A percentile compares a stretch with the other conserved stretches of the same genome.
phyloP scores from a whole-genome alignment of 441 rosid species.

The Gossypium gossypioides region DNA sequence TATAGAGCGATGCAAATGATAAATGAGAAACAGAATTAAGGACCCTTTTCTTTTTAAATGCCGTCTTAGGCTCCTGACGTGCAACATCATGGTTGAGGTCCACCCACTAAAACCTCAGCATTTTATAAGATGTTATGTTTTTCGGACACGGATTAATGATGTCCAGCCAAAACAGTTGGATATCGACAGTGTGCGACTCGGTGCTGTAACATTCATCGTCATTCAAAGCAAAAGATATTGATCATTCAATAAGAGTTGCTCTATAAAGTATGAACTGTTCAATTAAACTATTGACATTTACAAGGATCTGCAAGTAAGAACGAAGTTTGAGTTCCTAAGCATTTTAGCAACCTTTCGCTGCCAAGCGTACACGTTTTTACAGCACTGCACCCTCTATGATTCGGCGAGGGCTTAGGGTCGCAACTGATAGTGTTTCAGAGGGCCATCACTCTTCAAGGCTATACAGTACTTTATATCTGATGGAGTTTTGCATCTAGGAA shows the following conservation, averaged over 20 bases:
- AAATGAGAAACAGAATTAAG: too few species aligned
- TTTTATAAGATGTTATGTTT: background rate
- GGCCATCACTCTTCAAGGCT: background rate
- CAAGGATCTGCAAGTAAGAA: constrained; percentile 13
- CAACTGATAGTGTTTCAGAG: background rate
- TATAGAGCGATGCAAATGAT: too few species aligned
- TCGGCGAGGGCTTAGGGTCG: background rate
- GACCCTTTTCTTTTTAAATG: too few species aligned
- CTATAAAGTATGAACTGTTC: background rate
- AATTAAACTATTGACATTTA: constrained; percentile 24
- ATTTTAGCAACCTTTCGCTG: constrained; percentile 1
- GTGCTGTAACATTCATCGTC: too few species aligned
- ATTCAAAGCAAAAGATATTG: background rate
- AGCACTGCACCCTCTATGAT: background rate
- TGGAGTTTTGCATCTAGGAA: constrained; percentile 8
- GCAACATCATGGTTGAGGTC: too few species aligned
- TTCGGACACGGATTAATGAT: background rate
- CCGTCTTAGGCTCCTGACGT: too few species aligned
- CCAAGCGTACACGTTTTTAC: background rate
- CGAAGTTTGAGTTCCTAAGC: constrained; percentile 4
- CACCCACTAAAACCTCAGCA: too few species aligned
- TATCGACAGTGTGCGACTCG: background rate
- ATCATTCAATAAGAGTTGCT: background rate
- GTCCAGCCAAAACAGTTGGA: background rate
- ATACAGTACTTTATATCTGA: background rate